Percentiles rank a stretch among this genome's conserved stretches.
Conservation (phyloP, 2,329 filamentous ascomycete genomes). For the Didymella pomorum region DNA sequence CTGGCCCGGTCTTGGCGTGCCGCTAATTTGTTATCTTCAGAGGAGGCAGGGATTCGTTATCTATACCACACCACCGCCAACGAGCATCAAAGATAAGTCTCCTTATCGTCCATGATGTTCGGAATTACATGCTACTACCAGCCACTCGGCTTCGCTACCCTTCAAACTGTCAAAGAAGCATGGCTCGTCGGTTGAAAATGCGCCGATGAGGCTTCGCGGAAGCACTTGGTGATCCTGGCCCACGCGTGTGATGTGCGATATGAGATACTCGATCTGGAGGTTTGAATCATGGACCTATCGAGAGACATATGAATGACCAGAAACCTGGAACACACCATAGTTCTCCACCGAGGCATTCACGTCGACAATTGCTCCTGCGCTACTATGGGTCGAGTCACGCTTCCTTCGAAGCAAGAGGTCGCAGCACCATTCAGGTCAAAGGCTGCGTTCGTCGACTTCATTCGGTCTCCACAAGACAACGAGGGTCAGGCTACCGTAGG, state of each 20-base stretch:
- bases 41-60: constrained; percentile 9
- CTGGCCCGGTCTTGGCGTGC: neutral
- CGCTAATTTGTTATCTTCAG: constrained; percentile 4
- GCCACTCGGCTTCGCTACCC: neutral
- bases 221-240: neutral
- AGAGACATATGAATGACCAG: constrained; percentile 4
- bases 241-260: neutral
- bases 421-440: constrained; percentile 29
- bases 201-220: constrained; percentile 6
- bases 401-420: constrained; percentile 7
- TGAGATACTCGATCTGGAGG: neutral
- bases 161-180: neutral
- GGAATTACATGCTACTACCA: neutral
- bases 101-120: neutral
- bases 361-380: neutral
- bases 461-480: constrained; percentile 26
- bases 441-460: constrained; percentile 29
- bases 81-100: neutral
- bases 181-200: constrained; percentile 10
- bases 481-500: constrained; percentile 26
- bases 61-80: neutral
- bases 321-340: neutral
- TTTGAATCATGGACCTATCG: neutral
- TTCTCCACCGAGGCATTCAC: neutral
- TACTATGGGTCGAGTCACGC: neutral